Conservation (phyloP, 1,284 basidiomycete genomes). For the Volvariella surrecta region DNA sequence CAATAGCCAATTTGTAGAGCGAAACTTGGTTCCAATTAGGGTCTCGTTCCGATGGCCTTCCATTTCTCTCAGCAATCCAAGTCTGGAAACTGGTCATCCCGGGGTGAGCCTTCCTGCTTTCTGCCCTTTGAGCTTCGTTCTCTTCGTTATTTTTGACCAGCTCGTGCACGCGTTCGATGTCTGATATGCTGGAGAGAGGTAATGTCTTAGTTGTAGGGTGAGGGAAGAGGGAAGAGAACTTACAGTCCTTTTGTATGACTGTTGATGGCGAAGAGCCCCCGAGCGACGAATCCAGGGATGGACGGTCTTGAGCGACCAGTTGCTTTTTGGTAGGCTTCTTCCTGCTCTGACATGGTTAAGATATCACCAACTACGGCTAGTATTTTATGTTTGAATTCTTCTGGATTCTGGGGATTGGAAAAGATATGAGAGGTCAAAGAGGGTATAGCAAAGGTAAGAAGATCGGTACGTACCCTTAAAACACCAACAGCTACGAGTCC, state of each 20-base stretch:
- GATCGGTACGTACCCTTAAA: conserved; percentile 20
- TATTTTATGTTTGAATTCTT: conserved; percentile 17
- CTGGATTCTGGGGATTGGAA: conserved; percentile 19
- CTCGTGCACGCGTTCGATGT: conserved; percentile 22
- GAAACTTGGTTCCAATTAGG: conserved; percentile 27
- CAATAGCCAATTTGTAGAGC: conserved; percentile 17
- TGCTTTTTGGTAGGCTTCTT: conserved; percentile 22
- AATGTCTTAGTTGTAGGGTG: background rate
- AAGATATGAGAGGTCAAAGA: no score
- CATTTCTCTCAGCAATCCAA: conserved; percentile 19
- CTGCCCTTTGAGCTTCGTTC: conserved; percentile 15
- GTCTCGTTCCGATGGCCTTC: conserved; percentile 6
- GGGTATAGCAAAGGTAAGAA: no score
- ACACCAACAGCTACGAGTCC: conserved; percentile 26
- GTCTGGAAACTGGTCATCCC: conserved; percentile 21
- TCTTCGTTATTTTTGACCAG: conserved; percentile 13
- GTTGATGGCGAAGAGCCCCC: conserved; percentile 21
- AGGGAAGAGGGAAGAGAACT: conserved; percentile 9
- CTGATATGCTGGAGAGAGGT: conserved; percentile 16
- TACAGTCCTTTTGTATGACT: conserved; percentile 23
- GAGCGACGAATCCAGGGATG: conserved; percentile 20
- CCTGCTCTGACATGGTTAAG: conserved; percentile 20
- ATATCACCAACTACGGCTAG: conserved; percentile 24
- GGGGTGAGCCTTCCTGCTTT: conserved; percentile 18
- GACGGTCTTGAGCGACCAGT: conserved; percentile 22